Evolutionary conservation across 495 filamentous ascomycete species (phyloP).

Genomic region (Astrothelium macrocarpum): DNA sequence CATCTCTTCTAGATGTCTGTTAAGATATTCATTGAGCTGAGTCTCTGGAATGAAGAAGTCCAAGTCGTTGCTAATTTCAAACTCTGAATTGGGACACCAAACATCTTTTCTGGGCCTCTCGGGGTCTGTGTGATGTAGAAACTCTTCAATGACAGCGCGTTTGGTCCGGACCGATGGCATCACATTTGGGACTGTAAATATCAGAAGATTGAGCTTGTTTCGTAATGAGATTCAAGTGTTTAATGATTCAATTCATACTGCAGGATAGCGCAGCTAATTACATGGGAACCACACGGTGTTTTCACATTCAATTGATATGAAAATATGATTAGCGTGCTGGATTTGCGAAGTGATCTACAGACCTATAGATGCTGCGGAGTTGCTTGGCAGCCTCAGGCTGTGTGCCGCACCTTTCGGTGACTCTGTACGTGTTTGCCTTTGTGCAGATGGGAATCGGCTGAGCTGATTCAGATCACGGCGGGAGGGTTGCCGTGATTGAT

Average conservation of each 20-base stretch:
- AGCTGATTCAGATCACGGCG: no score
- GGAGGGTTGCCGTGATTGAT: no score
- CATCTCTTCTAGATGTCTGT: not conserved
- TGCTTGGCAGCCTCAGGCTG: no score
- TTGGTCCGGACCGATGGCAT: not conserved
- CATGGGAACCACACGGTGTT: not conserved
- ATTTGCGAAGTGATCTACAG: not conserved
- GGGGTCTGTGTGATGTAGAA: not conserved
- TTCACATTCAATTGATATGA: not conserved
- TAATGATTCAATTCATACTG: not conserved
- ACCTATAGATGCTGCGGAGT: no score
- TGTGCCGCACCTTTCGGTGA: no score
- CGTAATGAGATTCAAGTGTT: not conserved
- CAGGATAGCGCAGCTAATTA: not conserved
- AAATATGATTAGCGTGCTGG: not conserved
- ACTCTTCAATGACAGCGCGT: not conserved
- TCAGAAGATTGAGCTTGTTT: not conserved
- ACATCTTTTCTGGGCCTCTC: not conserved
- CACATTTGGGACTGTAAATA: not conserved
- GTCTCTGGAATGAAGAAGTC: not conserved
- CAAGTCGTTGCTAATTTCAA: not conserved
- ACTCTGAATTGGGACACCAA: not conserved
- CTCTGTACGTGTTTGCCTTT: no score
- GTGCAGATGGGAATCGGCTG: no score
- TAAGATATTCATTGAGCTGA: constrained; percentile 1